Evolutionary conservation across 129 eudicot genomes (phyloP).

Genomic region (Deinandra increscens): DNA sequence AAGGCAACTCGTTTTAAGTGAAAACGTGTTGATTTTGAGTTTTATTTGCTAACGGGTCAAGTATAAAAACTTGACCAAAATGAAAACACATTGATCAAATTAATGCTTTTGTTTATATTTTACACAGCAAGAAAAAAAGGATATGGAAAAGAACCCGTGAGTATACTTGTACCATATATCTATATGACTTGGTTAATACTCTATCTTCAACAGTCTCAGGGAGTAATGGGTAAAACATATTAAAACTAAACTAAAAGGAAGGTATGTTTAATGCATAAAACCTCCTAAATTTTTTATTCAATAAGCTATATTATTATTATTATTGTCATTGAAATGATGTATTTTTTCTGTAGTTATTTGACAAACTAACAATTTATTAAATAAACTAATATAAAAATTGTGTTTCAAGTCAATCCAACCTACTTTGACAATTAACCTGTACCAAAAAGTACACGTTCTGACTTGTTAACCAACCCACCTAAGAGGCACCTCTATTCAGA

Average conservation of each 20-base stretch:
- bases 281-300: neutral
- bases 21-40: too few relatives aligned
- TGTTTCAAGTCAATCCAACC: neutral
- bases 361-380: too few relatives aligned
- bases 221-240: neutral
- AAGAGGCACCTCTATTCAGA: neutral
- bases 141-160: neutral
- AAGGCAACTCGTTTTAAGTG: too few relatives aligned
- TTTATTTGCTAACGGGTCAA: too few relatives aligned
- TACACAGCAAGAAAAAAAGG: neutral
- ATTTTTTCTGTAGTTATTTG: neutral
- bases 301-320: neutral
- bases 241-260: neutral
- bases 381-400: neutral
- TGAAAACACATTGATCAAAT: too few relatives aligned
- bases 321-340: neutral
- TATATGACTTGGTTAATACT: neutral
- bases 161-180: neutral
- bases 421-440: neutral
- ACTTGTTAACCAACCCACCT: neutral
- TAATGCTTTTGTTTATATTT: neutral
- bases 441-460: neutral
- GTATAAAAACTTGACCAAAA: too few relatives aligned
- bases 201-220: neutral
- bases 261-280: neutral